Conservation (phyloP, 2,329 filamentous ascomycete species). For the Colletotrichum kahawae region DNA sequence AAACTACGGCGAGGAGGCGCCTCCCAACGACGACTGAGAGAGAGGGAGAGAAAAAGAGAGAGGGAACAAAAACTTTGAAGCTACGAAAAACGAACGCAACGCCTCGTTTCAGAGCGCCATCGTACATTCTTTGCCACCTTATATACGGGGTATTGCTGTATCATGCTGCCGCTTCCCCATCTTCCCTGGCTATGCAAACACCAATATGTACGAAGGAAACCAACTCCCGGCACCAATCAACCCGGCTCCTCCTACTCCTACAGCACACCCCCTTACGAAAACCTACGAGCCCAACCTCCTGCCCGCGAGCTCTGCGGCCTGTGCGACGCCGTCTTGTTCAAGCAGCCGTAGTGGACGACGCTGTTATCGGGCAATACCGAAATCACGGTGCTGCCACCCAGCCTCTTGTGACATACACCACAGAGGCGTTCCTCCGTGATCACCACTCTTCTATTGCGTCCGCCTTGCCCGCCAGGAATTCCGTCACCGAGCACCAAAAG, state of each 20-base stretch:
- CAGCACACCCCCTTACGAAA: conserved; percentile 27
- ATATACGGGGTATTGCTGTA: conserved; percentile 32
- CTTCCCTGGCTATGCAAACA: conserved; percentile 27
- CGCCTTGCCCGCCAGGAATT: conserved; percentile 53
- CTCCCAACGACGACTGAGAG: conserved; percentile 64
- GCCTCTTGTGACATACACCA: conserved; percentile 88
- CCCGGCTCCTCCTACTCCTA: not conserved
- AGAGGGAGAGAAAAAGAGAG: not conserved
- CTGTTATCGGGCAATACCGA: conserved; percentile 85
- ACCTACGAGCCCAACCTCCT: conserved; percentile 42
- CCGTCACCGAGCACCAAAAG: conserved; percentile 76
- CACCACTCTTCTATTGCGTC: conserved; percentile 70
- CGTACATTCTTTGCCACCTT: conserved; percentile 9
- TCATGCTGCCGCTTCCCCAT: conserved; percentile 25
- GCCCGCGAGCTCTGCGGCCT: conserved; percentile 36
- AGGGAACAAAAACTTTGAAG: not conserved
- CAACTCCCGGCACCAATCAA: conserved; percentile 10
- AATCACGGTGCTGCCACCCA: conserved; percentile 86
- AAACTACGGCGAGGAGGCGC: conserved; percentile 85
- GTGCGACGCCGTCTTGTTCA: conserved; percentile 53
- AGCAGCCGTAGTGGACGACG: conserved; percentile 83
- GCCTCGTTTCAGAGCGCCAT: not conserved
- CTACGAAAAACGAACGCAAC: not conserved
- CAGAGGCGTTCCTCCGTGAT: conserved; percentile 90
- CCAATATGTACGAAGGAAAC: conserved; percentile 17